Evolutionary conservation across 805 yeast genomes (phyloP), one percentile per base, ranked within the genome.

Genomic region (Ogataea degrootiae): DNA sequence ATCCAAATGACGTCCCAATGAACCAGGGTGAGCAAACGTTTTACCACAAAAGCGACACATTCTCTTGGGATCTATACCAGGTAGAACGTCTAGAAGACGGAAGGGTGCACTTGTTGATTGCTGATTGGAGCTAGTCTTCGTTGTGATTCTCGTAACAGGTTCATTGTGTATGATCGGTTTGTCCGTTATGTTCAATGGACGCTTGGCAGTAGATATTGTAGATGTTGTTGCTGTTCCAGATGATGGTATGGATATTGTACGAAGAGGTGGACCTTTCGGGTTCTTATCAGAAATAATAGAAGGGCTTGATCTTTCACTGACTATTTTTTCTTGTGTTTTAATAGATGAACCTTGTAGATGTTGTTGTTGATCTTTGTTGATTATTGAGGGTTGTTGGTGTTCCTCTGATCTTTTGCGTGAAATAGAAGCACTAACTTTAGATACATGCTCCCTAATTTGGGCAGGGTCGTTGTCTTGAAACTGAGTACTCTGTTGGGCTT

Each of bases 1-100:
- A 54, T 82, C 85, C 39, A 82, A 59, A 58, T 81, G 86, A 34
- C 86, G 66, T 1, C 85, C 85, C 47, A 79, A 65, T 0, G 83
- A 77, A 2, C 85, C 83, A 6, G 80, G 76, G 49, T 78, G 79
- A 2, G 80, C 71, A 58, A 80, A 82, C 1, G 73, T 66, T 48
- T 72, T 68, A 1, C 75, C 75, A 54, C 86, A 81, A 56, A 78
- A 79, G 0, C 68, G 68, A 58, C 85, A 79, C 45, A 66, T 59
- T 50, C 60, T 68, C 55, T 71, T 68, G 3, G 64, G 65, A 37
- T 61, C 65, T 5, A 55, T 58, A 23, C 61, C 61, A 2, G 49
- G 50, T 5, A 62, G 59, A 7, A 57, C 55, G 29, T 53, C 59
- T 16, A 56, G 39, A 3, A 57, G 42, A n/a, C 54, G 43, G 33